phyloP scores from a whole-genome alignment of 768 basidiomycete genomes.

The Termitomyces sp. region DNA sequence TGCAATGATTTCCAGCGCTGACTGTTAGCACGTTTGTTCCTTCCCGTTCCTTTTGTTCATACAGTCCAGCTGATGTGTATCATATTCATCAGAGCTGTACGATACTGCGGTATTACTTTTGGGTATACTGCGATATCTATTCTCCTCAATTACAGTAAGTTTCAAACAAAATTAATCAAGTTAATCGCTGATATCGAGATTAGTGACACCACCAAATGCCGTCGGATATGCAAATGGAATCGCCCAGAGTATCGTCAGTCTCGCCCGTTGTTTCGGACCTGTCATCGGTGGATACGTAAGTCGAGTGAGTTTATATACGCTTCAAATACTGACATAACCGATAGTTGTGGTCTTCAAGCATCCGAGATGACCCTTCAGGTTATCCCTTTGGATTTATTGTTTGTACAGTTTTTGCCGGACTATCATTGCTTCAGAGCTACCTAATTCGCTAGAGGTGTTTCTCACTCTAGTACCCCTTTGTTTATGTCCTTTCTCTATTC shows the following conservation, averaged over 20 bases:
- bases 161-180: not conserved
- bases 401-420: constrained; percentile 53
- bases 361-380: constrained; percentile 60
- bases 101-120: constrained; percentile 86
- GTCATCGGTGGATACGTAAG: constrained; percentile 78
- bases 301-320: constrained; percentile 8
- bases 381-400: constrained; percentile 72
- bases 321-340: constrained; percentile 8
- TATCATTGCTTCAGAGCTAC: constrained; percentile 67
- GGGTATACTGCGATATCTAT: constrained; percentile 89
- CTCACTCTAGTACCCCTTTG: not conserved
- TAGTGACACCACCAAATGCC: constrained; percentile 87
- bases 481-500: not conserved
- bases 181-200: constrained; percentile 7
- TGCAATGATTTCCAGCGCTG: constrained; percentile 39
- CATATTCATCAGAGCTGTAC: constrained; percentile 53
- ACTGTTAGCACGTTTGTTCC: constrained; percentile 73
- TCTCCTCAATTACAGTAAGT: constrained; percentile 74
- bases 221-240: constrained; percentile 93
- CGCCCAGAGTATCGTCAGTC: constrained; percentile 91
- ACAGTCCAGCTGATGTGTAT: not conserved
- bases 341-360: constrained; percentile 72
- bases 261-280: constrained; percentile 88
- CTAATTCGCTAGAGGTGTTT: constrained; percentile 50
- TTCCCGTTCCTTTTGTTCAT: not conserved